Conservation (phyloP, 805 yeast species). For the Candida qinlingensis region DNA sequence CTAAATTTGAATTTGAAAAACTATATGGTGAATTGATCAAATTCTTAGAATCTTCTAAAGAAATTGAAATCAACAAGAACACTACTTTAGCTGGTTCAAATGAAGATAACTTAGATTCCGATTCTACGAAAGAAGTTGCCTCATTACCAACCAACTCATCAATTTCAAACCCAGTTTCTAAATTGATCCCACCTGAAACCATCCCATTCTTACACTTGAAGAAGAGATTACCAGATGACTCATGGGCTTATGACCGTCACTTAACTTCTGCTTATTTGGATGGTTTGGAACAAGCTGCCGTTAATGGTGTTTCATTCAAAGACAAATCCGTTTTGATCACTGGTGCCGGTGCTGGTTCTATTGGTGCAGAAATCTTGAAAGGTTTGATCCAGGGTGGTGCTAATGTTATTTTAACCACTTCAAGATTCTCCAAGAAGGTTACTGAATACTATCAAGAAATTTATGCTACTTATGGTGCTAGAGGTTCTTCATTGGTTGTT, state of each 20-base stretch:
- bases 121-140: slow-evolving; percentile 74
- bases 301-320: slow-evolving; percentile 87
- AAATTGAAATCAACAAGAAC: slow-evolving; percentile 62
- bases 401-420: slow-evolving; percentile 91
- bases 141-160: slow-evolving; percentile 71
- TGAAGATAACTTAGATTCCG: slow-evolving; percentile 44
- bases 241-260: slow-evolving; percentile 80
- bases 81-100: slow-evolving; percentile 49
- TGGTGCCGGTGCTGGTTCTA: slow-evolving; percentile 99
- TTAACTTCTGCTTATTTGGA: slow-evolving; percentile 77
- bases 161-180: slow-evolving; percentile 68
- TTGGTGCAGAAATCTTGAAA: slow-evolving; percentile 94
- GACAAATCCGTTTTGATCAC: slow-evolving; percentile 87
- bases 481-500: slow-evolving; percentile 87
- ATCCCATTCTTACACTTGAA: slow-evolving; percentile 93
- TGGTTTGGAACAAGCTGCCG: slow-evolving; percentile 90
- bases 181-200: slow-evolving; percentile 72
- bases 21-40: slow-evolving; percentile 65
- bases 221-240: slow-evolving; percentile 63
- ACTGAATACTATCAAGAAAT: slow-evolving; percentile 94
- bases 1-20: slow-evolving; percentile 65
- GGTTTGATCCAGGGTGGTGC: slow-evolving; percentile 98
- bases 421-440: slow-evolving; percentile 88
- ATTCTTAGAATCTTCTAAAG: slow-evolving; percentile 63
- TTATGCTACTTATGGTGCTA: slow-evolving; percentile 89